Evolutionary conservation across 352 stramenopile genomes (phyloP).

Genomic region (Pythium phragmiticola): DNA sequence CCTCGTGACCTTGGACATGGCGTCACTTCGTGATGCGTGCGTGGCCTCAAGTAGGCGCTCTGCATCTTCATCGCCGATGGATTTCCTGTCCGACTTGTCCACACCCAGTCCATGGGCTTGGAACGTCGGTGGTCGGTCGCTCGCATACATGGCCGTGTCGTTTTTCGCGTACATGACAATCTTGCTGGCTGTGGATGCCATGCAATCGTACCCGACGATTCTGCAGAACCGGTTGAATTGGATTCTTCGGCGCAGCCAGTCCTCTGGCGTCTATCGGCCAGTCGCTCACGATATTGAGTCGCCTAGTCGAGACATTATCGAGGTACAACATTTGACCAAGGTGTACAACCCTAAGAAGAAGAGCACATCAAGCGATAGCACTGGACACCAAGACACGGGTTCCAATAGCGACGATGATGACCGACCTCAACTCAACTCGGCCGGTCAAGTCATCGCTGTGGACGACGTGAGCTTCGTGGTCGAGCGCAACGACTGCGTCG

Average conservation of each 20-base stretch:
- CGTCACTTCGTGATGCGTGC: conserved; percentile 45
- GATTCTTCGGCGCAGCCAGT: conserved; percentile 22
- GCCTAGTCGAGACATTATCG: conserved; percentile 44
- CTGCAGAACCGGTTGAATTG: conserved; percentile 35
- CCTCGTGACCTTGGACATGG: conserved; percentile 49
- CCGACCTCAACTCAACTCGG: conserved; percentile 34
- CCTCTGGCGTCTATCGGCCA: conserved; percentile 5
- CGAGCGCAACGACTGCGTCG: conserved; percentile 87
- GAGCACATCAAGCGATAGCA: background rate
- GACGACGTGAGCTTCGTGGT: conserved; percentile 84
- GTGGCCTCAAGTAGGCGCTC: conserved; percentile 23
- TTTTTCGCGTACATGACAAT: conserved; percentile 49
- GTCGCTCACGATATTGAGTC: conserved; percentile 22
- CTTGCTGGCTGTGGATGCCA: conserved; percentile 54
- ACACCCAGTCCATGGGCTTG: conserved; percentile 47
- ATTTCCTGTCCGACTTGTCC: conserved; percentile 16
- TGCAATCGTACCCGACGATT: conserved; percentile 73
- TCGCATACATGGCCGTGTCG: conserved; percentile 41
- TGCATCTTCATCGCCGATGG: background rate
- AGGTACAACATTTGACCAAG: conserved; percentile 51
- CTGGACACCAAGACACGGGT: background rate
- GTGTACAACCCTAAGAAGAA: conserved; percentile 62
- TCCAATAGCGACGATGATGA: conserved; percentile 13
- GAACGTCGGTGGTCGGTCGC: conserved; percentile 42
- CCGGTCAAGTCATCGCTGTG: conserved; percentile 63